Base-by-base conservation (phyloP, 1,284 basidiomycete genomes). In the Tilletia walkeri region DNA sequence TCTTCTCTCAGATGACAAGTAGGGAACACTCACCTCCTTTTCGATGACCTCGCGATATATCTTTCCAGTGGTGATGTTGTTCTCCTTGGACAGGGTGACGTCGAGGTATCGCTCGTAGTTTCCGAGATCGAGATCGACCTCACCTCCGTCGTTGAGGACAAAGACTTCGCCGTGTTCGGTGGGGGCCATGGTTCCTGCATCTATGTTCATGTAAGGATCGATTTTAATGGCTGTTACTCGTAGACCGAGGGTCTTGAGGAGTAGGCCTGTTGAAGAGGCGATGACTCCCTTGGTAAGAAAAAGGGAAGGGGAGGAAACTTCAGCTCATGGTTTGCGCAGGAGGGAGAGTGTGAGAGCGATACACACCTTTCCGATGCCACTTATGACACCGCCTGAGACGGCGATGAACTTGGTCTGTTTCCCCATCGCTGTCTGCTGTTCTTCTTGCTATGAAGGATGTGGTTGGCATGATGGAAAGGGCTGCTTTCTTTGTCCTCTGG, bases 201-300 rank as follows among this genome's bases (percentile, higher is more conserved):
- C 95, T 81, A 99, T 97, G 87, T 99, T 99, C 95, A 99, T 98
- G 84, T 99, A 99, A 30, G 95, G 95, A 85, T 99, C 95, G 80
- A 99, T 98, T 87, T 99, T 99, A 88, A 99, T 98, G 36, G 96
- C 92, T 1, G 96, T 99, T 81, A 98, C 95, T 85, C 94, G 95
- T 75, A 96, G 88, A 61, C 95, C 95, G 45, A 91, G 90, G 65
- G 93, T 98, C 87, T 98, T 98, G 84, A 99, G 88, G 68, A 99
- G 88, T 67, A 99, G 87, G 75, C 95, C 95, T 18, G 96, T 98
- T 73, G 95, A 98, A 54, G 95, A 99, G 79, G 95, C 95, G 82
- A 70, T 50, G 59, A 48, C 16, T 10, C 36, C 36, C 38, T 50
- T 34, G 9, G 48, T n/a, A 54, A 24, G 47, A 39, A 14, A 16